Base-by-base conservation (phyloP, 225 moss, liverwort and hornwort genomes). In the Sphagnum tenellum region DNA sequence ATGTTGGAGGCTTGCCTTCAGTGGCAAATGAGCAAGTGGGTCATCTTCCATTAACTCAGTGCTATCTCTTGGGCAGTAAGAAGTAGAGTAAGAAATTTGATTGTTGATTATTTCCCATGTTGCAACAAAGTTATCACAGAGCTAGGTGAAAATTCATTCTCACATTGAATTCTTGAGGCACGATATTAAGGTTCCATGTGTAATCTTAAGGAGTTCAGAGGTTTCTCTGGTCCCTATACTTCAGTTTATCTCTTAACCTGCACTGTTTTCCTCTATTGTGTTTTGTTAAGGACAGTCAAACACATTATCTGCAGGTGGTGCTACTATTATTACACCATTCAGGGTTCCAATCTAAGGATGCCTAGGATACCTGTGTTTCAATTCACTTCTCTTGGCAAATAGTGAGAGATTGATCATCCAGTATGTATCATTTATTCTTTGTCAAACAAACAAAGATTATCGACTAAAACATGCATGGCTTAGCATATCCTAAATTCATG, bases 11-110 rank as follows among this genome's bases (percentile, higher is more conserved):
- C 66, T 76, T 94, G 47, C 94, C 94, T 47, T 91, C 94, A 60
- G 89, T 94, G 94, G 94, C 94, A 2, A 94, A 94, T 73, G 94
- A 94, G 73, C 94, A 94, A 77, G 84, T 74, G 87, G 64, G 78
- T 70, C 59, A 7, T 51, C 60, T 59, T 14, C 47, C 46, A 55
- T 3, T 9, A 5, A 44, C 14, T 13, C 44, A 13, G 29, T 29
- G 29, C 29, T 29, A 29, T 29, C 29, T 29, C 29, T 29, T 29
- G 29, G 29, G 29, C 29, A 29, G 29, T 29, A 13, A 44, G 29
- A 58, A 58, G 29, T 11, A 44, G 7, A 4, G 14, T 58, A 3
- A 44, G 14, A 53, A 7, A 6, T 13, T 58, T 12, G n/a, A 7
- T 29, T 13, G 44, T 7, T 58, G 29, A 7, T 58, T 13, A 5